Base-by-base conservation (phyloP, 192 early-diverging fungal species). In the Coemansia reversa region DNA sequence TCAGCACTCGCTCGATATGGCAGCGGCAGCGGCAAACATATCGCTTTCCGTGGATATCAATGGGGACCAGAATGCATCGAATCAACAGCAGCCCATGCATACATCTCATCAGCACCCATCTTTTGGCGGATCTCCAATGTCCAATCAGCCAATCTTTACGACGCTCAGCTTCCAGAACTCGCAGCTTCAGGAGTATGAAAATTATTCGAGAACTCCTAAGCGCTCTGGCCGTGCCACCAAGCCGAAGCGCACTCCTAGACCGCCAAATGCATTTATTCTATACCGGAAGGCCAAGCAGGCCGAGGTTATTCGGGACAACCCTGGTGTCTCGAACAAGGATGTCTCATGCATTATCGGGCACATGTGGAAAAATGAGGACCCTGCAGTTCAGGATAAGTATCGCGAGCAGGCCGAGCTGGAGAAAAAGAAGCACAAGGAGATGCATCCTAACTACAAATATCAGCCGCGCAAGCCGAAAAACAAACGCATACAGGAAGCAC, bases 361-460 rank as follows among this genome's bases (percentile, higher is more conserved):
- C 58, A 83, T 85, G 84, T 85, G 84, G 84, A 80, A 78, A 65
- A 47, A 56, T 33, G 84, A 83, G 52, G 64, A 66, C 19, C 69
- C 77, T 2, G 45, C 65, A 9, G 72, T 85, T 19, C 75, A 76
- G 72, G 78, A 85, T 48, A 72, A 85, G 60, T 85, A 70, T 65
- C 72, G 72, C 35, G 72, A 80, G 68, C 74, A 72, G 65, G 81
- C 84, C 7, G 77, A 85, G 60, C 29, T 78, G 12, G 77, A 77
- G 27, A 85, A 85, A 58, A 74, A 83, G 57, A 76, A 76, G 67
- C 84, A 85, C 70, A 80, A 77, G 62, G 70, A 78, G 54, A 50
- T 74, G 68, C 68, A 85, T 51, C 84, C 84, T 14, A 75, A 83
- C 67, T 85, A 85, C 79, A 83, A 81, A 75, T 86, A 84, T 55